These are phyloP conservation scores for Fusarium sp. DNA, from an alignment of 2,329 filamentous ascomycete genomes.

Conservation along the genomic window DNA sequence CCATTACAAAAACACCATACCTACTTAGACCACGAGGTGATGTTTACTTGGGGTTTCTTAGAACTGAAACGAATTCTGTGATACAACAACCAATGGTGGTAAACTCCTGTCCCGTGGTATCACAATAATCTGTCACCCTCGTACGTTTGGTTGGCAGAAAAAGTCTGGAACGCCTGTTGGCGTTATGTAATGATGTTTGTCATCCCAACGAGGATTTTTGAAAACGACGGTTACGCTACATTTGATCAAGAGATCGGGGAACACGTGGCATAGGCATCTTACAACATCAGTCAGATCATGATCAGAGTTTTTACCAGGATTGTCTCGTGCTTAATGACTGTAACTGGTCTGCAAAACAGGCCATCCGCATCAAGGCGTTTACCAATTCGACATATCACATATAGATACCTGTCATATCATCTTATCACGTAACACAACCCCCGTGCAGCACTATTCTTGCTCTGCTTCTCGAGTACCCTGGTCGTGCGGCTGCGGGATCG, in stretches of 20 bases:
- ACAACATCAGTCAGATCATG: not conserved
- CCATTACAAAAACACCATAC: too few species aligned
- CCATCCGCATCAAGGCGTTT: not conserved
- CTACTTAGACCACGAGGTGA: too few species aligned
- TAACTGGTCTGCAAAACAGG: not conserved
- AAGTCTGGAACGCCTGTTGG: not conserved
- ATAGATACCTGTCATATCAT: not conserved
- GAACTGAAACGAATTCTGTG: fast-evolving
- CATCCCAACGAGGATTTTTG: not conserved
- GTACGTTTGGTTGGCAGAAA: not conserved
- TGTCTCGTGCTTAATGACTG: not conserved
- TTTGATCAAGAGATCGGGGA: not conserved
- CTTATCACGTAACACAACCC: not conserved
- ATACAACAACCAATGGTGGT: too few species aligned
- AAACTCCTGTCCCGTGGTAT: not conserved
- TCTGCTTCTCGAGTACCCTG: not conserved
- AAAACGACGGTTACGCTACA: not conserved
- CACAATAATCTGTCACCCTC: not conserved
- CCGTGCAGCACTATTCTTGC: not conserved
- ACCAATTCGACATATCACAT: not conserved
- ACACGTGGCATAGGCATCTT: not conserved
- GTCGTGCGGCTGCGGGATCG: not conserved
- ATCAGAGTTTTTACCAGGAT: not conserved
- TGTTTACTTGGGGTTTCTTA: fast-evolving
- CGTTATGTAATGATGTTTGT: not conserved